Evolutionary conservation across 2,329 filamentous ascomycete species (phyloP).

Genomic region (Microcyclosporella mali): DNA sequence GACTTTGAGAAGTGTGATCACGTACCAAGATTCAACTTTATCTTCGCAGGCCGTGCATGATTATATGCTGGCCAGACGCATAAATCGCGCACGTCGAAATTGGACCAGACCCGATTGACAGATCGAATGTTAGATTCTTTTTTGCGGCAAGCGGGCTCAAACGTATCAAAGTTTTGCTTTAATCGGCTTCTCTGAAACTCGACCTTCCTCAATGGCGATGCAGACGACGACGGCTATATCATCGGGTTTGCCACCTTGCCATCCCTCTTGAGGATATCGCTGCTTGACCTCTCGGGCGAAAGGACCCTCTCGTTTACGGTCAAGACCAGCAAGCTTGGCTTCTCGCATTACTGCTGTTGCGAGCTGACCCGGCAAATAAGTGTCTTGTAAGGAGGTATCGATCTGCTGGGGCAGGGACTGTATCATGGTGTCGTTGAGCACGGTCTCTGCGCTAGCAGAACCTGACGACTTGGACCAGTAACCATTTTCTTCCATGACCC

Average conservation of each 20-base stretch:
- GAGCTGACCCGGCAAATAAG: constrained; percentile 68
- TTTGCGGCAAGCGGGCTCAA: no score
- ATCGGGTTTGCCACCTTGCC: constrained; percentile 88
- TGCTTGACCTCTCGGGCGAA: constrained; percentile 93
- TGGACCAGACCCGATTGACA: no score
- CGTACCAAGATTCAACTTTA: no score
- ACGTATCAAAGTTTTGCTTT: constrained; percentile 27
- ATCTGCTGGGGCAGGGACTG: constrained; percentile 19
- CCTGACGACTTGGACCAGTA: constrained; percentile 30
- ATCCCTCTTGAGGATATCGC: constrained; percentile 78
- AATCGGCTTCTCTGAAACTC: constrained; percentile 16
- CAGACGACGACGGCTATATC: constrained; percentile 86
- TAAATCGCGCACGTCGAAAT: no score
- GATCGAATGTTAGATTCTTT: no score
- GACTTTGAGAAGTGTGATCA: no score
- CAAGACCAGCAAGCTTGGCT: constrained; percentile 77
- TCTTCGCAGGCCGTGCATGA: no score
- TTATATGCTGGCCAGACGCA: no score
- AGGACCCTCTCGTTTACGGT: constrained; percentile 76
- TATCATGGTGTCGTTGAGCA: constrained; percentile 24
- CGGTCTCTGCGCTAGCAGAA: constrained; percentile 26
- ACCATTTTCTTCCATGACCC: constrained; percentile 55
- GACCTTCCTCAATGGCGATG: constrained; percentile 61
- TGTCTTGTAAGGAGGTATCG: constrained; percentile 29
- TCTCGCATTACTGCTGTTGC: constrained; percentile 73